Percentiles rank a stretch among this genome's conserved stretches.
These are phyloP conservation scores for Inga oerstediana DNA, from an alignment of 306 rosid species.

Conservation along the genomic window DNA sequence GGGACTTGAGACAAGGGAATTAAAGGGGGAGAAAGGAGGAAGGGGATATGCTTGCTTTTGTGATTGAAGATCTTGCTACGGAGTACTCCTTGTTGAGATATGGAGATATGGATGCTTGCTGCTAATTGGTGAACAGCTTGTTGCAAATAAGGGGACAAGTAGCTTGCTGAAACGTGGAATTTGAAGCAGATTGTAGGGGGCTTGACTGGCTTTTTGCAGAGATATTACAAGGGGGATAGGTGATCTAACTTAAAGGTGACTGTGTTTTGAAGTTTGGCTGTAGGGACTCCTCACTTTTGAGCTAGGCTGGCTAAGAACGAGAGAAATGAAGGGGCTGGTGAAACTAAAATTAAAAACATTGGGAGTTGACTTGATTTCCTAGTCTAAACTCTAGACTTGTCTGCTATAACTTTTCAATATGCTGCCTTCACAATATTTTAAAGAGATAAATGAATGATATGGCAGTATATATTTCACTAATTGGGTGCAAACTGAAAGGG, in stretches of 20 bases:
- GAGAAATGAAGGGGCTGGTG: not conserved
- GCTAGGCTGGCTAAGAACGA: not conserved
- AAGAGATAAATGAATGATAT: conserved; percentile 8
- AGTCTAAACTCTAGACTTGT: not conserved
- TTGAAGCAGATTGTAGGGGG: not conserved
- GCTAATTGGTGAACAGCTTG: not conserved
- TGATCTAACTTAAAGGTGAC: not conserved
- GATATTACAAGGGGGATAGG: not conserved
- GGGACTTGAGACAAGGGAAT: not conserved
- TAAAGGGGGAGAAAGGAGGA: not conserved
- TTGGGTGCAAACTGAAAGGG: not conserved
- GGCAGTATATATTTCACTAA: conserved; percentile 12
- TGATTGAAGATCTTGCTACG: not conserved
- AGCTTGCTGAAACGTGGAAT: not conserved
- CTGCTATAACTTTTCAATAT: not conserved
- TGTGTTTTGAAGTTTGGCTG: not conserved
- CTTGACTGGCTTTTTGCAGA: not conserved
- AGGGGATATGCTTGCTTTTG: not conserved
- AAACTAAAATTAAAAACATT: not conserved
- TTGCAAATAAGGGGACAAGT: not conserved
- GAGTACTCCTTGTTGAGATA: not conserved
- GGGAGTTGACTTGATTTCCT: not conserved
- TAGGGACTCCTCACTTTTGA: not conserved
- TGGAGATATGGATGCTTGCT: not conserved
- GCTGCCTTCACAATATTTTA: not conserved